phyloP scores from a whole-genome alignment of 2,329 filamentous ascomycete genomes.

The Colletotrichum eleusines region DNA sequence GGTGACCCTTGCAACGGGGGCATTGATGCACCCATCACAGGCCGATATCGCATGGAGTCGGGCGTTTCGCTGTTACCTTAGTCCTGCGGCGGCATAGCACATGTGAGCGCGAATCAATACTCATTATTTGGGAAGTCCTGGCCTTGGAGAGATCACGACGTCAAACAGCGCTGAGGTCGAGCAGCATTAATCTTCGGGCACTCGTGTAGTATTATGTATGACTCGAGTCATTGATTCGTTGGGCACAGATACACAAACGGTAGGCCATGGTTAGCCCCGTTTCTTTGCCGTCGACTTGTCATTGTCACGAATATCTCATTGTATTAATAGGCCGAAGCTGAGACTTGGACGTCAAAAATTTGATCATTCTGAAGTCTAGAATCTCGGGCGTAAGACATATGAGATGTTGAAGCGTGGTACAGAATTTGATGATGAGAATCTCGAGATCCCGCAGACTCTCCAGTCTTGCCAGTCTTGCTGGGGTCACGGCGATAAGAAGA shows the following conservation, averaged over 20 bases:
- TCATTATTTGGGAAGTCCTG: background rate
- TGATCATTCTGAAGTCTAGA: background rate
- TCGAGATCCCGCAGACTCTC: conserved; percentile 24
- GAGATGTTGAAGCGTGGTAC: background rate
- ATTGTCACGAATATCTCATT: background rate
- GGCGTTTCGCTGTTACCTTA: background rate
- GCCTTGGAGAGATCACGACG: background rate
- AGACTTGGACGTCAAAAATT: background rate
- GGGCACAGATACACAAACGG: background rate
- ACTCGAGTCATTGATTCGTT: background rate
- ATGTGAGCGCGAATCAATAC: background rate
- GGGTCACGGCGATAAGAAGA: conserved; percentile 26
- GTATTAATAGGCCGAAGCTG: too few species aligned
- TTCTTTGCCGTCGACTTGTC: background rate
- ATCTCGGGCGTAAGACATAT: background rate
- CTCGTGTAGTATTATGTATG: background rate
- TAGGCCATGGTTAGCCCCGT: too few species aligned
- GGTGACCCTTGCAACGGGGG: conserved; percentile 28
- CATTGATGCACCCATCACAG: background rate
- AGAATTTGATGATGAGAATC: background rate
- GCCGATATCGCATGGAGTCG: conserved; percentile 1
- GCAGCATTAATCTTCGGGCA: background rate
- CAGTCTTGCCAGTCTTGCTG: background rate
- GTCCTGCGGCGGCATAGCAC: background rate
- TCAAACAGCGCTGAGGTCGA: background rate